A percentile compares a stretch with the other conserved stretches of the same genome.
phyloP scores from a whole-genome alignment of 352 stramenopile species.

The Globisporangium barbulae region DNA sequence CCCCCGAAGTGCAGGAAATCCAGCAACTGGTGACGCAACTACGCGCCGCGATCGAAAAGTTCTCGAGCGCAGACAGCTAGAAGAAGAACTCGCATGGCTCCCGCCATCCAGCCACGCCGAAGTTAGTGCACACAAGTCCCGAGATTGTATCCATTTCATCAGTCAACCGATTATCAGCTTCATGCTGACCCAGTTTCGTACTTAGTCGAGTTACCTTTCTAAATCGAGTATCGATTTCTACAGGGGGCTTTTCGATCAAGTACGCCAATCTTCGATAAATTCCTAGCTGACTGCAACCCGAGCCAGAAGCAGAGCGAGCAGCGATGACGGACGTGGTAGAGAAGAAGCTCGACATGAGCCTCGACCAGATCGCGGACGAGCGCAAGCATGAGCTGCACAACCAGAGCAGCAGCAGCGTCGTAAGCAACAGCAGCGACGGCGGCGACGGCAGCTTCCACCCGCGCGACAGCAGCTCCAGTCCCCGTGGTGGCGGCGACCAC shows the following conservation, averaged over 20 bases:
- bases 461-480: slow-evolving; percentile 6
- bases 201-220: not conserved
- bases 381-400: slow-evolving; percentile 28
- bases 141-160: not conserved
- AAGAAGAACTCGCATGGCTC: not conserved
- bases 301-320: not conserved
- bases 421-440: not conserved
- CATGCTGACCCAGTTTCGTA: not conserved
- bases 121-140: not conserved
- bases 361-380: slow-evolving; percentile 64
- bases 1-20: slow-evolving; percentile 38
- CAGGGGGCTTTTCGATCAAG: not conserved
- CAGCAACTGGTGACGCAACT: slow-evolving; percentile 33
- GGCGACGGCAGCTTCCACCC: slow-evolving; percentile 7
- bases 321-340: slow-evolving; percentile 34
- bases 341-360: slow-evolving; percentile 74
- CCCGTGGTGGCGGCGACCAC: slow-evolving; percentile 1
- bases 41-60: slow-evolving; percentile 26
- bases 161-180: too few species aligned
- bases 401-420: not conserved
- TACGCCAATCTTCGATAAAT: not conserved
- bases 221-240: not conserved
- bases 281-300: not conserved
- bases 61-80: slow-evolving; percentile 11
- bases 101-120: not conserved